Evolutionary conservation across 2,329 filamentous ascomycete genomes (phyloP).

Genomic region (Penicillium sp.): DNA sequence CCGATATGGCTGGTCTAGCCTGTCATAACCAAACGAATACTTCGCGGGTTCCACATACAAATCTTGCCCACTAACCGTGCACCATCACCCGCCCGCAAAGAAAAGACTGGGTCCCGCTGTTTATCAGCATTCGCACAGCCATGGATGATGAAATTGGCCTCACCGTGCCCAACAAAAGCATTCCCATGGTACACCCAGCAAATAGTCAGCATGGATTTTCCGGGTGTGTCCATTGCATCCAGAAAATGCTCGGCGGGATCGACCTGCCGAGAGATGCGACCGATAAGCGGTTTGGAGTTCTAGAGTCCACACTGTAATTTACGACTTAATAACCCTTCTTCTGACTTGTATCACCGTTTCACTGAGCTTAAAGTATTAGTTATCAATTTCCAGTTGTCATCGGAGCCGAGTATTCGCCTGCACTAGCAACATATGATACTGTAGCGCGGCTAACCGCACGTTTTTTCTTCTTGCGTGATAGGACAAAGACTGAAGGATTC

Average conservation of each 20-base stretch:
- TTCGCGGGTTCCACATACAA: constrained; percentile 4
- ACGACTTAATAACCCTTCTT: not conserved
- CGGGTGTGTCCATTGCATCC: constrained; percentile 6
- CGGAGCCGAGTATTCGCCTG: constrained; percentile 1
- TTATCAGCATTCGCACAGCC: not conserved
- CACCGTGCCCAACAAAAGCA: not conserved
- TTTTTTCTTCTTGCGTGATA: not conserved
- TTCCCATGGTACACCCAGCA: not conserved
- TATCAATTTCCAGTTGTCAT: constrained; percentile 12
- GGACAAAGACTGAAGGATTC: not conserved
- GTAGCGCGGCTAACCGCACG: not conserved
- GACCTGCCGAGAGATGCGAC: constrained; percentile 5
- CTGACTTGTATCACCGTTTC: not conserved
- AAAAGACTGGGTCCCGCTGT: constrained; percentile 1
- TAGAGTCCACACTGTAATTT: not conserved
- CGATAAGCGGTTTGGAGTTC: constrained; percentile 13
- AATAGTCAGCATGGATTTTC: constrained; percentile 12
- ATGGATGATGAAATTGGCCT: not conserved
- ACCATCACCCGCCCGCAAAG: not conserved
- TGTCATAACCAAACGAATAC: not conserved
- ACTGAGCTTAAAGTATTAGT: not conserved
- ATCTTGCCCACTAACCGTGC: not conserved
- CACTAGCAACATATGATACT: not conserved
- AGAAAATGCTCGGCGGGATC: not conserved
- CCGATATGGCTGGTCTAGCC: constrained; percentile 5